Evolutionary conservation across 2,329 filamentous ascomycete species (phyloP).

Genomic region (Alternaria burnsii): DNA sequence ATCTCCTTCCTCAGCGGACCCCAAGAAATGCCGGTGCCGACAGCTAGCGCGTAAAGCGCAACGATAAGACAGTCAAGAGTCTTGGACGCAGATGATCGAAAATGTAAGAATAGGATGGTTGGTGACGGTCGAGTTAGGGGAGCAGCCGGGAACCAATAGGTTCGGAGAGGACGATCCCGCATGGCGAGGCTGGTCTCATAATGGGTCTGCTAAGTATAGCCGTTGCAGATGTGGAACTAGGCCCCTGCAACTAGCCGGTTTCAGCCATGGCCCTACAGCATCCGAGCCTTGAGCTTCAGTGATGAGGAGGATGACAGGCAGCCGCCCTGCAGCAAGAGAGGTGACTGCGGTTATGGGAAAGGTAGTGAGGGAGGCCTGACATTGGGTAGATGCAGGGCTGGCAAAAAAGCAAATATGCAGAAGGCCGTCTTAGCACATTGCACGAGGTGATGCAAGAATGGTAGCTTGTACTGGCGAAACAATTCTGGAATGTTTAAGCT

Average conservation of each 20-base stretch:
- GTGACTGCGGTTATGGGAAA: constrained; percentile 1
- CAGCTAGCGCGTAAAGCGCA: constrained; percentile 6
- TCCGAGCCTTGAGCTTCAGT: constrained; percentile 23
- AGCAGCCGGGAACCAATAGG: constrained; percentile 33
- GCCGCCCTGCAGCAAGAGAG: constrained; percentile 1
- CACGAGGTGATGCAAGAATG: background rate
- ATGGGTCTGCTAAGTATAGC: constrained; percentile 46
- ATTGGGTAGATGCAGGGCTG: constrained; percentile 8
- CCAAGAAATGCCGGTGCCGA: background rate
- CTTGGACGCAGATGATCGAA: background rate
- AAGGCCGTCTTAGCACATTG: background rate
- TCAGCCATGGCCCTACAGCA: constrained; percentile 42
- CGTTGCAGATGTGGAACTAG: constrained; percentile 47
- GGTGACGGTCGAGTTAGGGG: constrained; percentile 12
- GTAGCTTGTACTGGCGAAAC: constrained; percentile 18
- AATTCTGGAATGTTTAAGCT: constrained; percentile 18
- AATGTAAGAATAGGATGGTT: constrained; percentile 6
- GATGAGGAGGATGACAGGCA: constrained; percentile 12
- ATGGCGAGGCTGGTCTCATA: constrained; percentile 27
- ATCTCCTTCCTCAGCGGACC: background rate
- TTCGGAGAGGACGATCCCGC: constrained; percentile 36
- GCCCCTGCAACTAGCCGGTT: constrained; percentile 43
- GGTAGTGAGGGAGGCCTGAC: background rate
- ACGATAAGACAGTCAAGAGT: constrained; percentile 7
- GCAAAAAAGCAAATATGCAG: constrained; percentile 1